A percentile compares a stretch with the other conserved stretches of the same genome.
These are phyloP conservation scores for Ajuga chamaepitys DNA, from an alignment of 257 asterid species.

Conservation along the genomic window DNA sequence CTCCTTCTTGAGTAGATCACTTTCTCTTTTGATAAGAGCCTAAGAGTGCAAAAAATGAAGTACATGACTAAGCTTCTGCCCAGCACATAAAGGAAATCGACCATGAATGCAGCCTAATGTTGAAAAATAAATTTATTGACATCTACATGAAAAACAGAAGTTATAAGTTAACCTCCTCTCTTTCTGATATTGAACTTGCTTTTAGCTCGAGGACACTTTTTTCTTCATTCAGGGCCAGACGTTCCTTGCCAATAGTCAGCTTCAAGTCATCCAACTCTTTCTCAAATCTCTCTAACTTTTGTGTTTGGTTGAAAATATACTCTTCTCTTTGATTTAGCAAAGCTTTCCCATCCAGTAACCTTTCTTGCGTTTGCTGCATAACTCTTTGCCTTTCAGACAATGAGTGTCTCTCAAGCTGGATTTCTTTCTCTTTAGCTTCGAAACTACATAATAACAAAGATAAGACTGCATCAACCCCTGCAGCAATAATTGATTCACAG, in stretches of 20 bases:
- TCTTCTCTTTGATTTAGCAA: slow-evolving; percentile 87
- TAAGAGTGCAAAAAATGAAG: slow-evolving; percentile 19
- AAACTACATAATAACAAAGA: slow-evolving; percentile 37
- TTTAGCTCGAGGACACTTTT: slow-evolving; percentile 45
- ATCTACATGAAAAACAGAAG: slow-evolving; percentile 1
- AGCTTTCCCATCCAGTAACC: slow-evolving; percentile 74
- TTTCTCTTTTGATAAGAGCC: slow-evolving; percentile 58
- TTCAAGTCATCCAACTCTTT: slow-evolving; percentile 57
- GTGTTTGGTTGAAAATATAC: slow-evolving; percentile 49
- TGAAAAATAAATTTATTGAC: slow-evolving; percentile 13
- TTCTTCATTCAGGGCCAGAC: slow-evolving; percentile 38
- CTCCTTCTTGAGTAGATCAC: slow-evolving; percentile 65
- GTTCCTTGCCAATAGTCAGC: slow-evolving; percentile 48
- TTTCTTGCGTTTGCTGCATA: slow-evolving; percentile 71
- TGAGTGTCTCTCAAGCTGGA: slow-evolving; percentile 70
- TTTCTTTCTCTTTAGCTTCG: slow-evolving; percentile 81
- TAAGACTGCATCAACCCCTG: not conserved
- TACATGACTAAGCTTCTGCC: slow-evolving; percentile 3
- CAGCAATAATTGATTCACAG: not conserved
- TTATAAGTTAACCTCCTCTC: slow-evolving; percentile 65
- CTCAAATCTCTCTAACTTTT: slow-evolving; percentile 55
- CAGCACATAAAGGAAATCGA: not conserved
- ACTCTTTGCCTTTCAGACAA: slow-evolving; percentile 66
- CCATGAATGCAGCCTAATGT: not conserved
- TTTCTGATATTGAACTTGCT: slow-evolving; percentile 50